Evolutionary conservation across 176 grass and related monocot genomes (phyloP), one percentile per base, ranked within the genome.

Genomic region (Cenchrus purpureus): DNA sequence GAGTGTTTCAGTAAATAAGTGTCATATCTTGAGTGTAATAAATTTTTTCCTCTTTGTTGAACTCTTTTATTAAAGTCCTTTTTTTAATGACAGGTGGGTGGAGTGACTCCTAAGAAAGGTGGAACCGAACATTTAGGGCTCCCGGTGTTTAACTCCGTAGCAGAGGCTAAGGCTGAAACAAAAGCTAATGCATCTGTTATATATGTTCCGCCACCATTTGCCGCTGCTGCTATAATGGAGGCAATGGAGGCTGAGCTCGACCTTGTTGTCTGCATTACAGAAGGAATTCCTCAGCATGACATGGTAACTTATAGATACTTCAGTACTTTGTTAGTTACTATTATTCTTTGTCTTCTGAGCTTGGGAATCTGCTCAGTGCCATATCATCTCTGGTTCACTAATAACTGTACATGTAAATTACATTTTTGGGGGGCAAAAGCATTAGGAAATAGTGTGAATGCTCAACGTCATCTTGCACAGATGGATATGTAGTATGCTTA

Each of bases 161-260:
- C 90, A 60, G 97, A 99, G 79, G 97, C 97, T 80, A 99, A 99
- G 79, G 94, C 86, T n/a, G 97, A 99, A 89, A 94, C 91, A 55
- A 99, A 99, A 76, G 97, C 97, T 11, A 99, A 99, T 84, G 97
- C 97, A 78, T 99, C 97, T 72, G 97, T 96, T 79, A 99, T 99
- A 78, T 99, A 99, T 79, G 97, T 99, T 61, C 97, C 97, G 32
- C 91, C 97, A 84, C 91, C 97, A 81, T 99, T 99, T 97, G 97
- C 97, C 29, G 94, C 97, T 64, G 88, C 91, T 49, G 97, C 97
- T 71, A 99, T 99, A 80, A 89, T 99, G 92, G 97, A 99, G 81
- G 90, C 97, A 45, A 86, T 99, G 97, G 94, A 96, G 2, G 94
- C 97, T 3, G 97, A 99, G 42, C 91, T 99, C 11, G 97, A 99